Evolutionary conservation across 1,284 basidiomycete species (phyloP).

Genomic region (Agaricales sp.): DNA sequence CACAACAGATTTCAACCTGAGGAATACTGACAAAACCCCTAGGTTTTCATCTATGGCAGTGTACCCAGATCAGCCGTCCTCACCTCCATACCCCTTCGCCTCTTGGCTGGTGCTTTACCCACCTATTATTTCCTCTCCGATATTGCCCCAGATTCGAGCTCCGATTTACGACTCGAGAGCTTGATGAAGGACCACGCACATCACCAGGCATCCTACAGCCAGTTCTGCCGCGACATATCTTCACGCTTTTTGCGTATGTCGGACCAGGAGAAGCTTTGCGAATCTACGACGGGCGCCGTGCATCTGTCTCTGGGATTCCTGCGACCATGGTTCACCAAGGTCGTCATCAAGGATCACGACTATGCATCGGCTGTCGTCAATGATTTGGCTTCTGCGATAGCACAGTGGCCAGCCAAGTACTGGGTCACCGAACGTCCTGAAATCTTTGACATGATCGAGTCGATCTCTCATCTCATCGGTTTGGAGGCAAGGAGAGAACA

Average conservation of each 20-base stretch:
- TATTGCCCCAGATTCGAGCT: constrained; percentile 28
- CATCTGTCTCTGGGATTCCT: constrained; percentile 55
- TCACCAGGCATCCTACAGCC: constrained; percentile 49
- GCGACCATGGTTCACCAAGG: constrained; percentile 53
- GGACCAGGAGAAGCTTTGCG: constrained; percentile 43
- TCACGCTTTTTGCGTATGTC: constrained; percentile 46
- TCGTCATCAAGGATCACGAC: constrained; percentile 30
- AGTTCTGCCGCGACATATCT: constrained; percentile 61
- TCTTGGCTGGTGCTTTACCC: constrained; percentile 53
- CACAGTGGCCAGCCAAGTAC: constrained; percentile 58
- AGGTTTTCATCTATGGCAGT: constrained; percentile 46
- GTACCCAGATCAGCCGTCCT: constrained; percentile 56
- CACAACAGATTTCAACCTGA: neutral
- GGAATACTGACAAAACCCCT: neutral
- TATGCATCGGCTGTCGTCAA: constrained; percentile 36
- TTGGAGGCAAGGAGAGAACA: neutral
- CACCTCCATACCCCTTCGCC: constrained; percentile 55
- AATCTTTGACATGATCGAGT: constrained; percentile 21
- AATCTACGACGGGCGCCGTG: constrained; percentile 56
- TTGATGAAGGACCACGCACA: constrained; percentile 52
- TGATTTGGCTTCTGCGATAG: constrained; percentile 46
- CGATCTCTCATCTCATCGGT: constrained; percentile 17
- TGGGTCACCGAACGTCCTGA: constrained; percentile 54
- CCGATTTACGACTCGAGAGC: constrained; percentile 13
- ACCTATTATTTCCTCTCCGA: constrained; percentile 52